phyloP scores from a whole-genome alignment of 257 asterid genomes.

The Capsicum chinense region DNA sequence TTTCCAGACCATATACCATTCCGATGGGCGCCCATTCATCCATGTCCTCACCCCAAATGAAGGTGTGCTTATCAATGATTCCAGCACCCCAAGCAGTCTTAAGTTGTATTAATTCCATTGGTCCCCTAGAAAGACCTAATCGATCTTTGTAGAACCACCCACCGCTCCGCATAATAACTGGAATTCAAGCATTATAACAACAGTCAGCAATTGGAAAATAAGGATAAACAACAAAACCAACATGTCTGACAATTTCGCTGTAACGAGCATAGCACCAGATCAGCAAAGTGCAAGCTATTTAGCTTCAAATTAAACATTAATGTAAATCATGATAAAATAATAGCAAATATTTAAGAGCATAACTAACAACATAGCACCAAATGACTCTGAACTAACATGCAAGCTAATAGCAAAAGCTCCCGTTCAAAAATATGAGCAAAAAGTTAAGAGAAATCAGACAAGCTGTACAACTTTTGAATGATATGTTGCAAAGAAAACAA shows the following conservation, averaged over 20 bases:
- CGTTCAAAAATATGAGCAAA: neutral
- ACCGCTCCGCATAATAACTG: slow-evolving; percentile 91
- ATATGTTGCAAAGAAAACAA: neutral
- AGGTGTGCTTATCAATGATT: slow-evolving; percentile 87
- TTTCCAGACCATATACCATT: slow-evolving; percentile 91
- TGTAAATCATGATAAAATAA: neutral
- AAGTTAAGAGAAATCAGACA: neutral
- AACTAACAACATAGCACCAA: neutral
- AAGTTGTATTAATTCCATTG: slow-evolving; percentile 87
- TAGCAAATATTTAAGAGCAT: neutral
- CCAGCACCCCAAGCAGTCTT: slow-evolving; percentile 99
- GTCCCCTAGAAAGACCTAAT: slow-evolving; percentile 94
- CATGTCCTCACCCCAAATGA: slow-evolving; percentile 94
- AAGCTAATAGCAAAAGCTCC: neutral
- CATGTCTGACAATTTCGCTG: neutral
- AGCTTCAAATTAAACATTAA: neutral
- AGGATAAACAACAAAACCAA: neutral
- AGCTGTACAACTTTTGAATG: neutral
- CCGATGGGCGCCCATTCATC: slow-evolving; percentile 97
- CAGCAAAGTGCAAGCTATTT: neutral
- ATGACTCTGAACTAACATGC: neutral
- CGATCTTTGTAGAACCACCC: slow-evolving; percentile 90
- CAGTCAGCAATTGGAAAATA: slow-evolving; percentile 12
- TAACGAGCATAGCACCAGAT: neutral
- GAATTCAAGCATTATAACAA: slow-evolving; percentile 20